Conservation (phyloP, 2,329 filamentous ascomycete genomes). For the Aspergillus sp. region DNA sequence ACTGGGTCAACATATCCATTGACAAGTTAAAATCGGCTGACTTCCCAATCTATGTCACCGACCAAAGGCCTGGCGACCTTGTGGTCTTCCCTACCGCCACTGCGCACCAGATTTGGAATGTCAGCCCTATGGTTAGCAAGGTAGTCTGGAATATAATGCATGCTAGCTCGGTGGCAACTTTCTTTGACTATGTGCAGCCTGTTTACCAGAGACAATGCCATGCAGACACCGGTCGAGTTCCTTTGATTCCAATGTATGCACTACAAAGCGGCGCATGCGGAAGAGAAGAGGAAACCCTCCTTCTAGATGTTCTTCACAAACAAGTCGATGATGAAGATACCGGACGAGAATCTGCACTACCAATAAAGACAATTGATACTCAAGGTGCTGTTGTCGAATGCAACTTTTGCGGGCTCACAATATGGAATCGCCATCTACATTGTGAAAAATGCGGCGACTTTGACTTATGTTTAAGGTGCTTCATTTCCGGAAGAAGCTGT, state of each 20-base stretch:
- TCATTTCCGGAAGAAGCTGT: slow-evolving; percentile 36
- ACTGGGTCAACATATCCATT: slow-evolving; percentile 33
- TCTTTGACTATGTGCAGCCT: slow-evolving; percentile 36
- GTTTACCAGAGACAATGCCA: slow-evolving; percentile 36
- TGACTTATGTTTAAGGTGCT: slow-evolving; percentile 37
- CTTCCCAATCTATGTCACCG: slow-evolving; percentile 37
- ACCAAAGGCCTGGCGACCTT: slow-evolving; percentile 35
- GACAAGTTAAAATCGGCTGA: slow-evolving; percentile 31
- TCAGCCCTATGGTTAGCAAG: slow-evolving; percentile 34
- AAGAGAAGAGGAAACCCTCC: slow-evolving; percentile 25
- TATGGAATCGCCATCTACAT: slow-evolving; percentile 40
- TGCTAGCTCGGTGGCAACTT: slow-evolving; percentile 32
- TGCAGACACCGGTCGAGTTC: slow-evolving; percentile 27
- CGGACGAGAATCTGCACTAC: slow-evolving; percentile 20
- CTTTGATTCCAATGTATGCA: slow-evolving; percentile 30
- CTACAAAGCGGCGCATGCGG: slow-evolving; percentile 14
- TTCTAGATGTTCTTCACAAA: slow-evolving; percentile 29
- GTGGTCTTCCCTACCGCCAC: slow-evolving; percentile 38
- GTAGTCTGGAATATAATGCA: slow-evolving; percentile 40
- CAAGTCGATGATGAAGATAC: slow-evolving; percentile 34
- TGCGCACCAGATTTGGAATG: slow-evolving; percentile 39
- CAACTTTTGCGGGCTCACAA: slow-evolving; percentile 38
- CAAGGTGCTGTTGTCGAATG: slow-evolving; percentile 35
- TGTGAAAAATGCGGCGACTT: slow-evolving; percentile 38
- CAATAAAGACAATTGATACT: slow-evolving; percentile 28